Evolutionary conservation across 2,329 filamentous ascomycete species (phyloP).

Genomic region (Colletotrichum sp.): DNA sequence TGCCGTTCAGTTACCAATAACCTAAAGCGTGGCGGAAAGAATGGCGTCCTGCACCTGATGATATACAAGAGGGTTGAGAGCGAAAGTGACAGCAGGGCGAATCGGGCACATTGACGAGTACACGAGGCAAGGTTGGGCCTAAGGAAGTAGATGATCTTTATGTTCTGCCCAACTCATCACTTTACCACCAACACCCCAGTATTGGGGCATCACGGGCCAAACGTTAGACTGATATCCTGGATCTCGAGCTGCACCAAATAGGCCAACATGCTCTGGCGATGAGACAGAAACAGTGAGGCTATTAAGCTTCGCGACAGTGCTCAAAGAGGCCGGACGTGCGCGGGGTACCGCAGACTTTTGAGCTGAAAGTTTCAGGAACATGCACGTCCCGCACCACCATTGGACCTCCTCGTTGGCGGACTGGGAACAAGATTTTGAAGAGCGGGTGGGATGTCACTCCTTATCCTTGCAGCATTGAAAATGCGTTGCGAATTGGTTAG

Average conservation of each 20-base stretch:
- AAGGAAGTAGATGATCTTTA: neutral
- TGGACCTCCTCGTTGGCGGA: neutral
- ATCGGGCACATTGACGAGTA: neutral
- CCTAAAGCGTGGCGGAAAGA: neutral
- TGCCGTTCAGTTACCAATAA: neutral
- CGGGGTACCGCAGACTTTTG: conserved; percentile 6
- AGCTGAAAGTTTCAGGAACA: conserved; percentile 6
- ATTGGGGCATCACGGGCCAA: neutral
- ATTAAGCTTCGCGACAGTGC: neutral
- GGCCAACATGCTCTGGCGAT: neutral
- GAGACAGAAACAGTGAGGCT: conserved; percentile 14
- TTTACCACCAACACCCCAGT: neutral
- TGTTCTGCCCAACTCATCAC: neutral
- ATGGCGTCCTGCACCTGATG: neutral
- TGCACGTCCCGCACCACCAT: neutral
- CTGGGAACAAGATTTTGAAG: neutral
- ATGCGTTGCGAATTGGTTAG: neutral
- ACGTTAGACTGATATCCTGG: neutral
- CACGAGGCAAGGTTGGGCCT: neutral
- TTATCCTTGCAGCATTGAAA: neutral
- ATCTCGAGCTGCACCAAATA: neutral
- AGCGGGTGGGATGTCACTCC: neutral
- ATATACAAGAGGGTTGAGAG: neutral
- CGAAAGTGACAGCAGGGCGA: neutral
- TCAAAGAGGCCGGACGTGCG: neutral